Percentiles rank a stretch among this genome's conserved stretches.
Evolutionary conservation across 2,329 filamentous ascomycete species (phyloP).

Genomic region (Alternaria sp.): DNA sequence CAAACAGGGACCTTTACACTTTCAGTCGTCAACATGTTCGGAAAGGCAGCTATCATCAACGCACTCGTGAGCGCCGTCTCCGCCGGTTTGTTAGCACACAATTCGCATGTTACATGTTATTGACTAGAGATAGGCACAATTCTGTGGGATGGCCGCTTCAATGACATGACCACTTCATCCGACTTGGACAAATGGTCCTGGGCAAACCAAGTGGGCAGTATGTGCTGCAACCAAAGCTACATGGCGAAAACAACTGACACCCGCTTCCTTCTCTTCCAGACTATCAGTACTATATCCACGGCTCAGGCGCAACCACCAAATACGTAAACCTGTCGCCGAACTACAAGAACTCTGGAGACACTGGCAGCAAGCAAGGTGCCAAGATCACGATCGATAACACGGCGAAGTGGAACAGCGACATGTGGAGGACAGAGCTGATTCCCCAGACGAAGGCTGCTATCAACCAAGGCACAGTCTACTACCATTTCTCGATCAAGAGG

Average conservation of each 20-base stretch:
- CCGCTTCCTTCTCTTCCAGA: background rate
- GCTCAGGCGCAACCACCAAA: constrained; percentile 59
- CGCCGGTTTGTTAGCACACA: constrained; percentile 26
- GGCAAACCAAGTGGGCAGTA: constrained; percentile 69
- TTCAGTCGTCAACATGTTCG: constrained; percentile 34
- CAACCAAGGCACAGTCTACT: constrained; percentile 70
- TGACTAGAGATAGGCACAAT: constrained; percentile 50
- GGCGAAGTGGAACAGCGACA: constrained; percentile 75
- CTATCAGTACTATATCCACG: constrained; percentile 72
- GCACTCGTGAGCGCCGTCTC: constrained; percentile 43
- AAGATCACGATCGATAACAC: constrained; percentile 70
- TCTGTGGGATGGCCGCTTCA: constrained; percentile 72
- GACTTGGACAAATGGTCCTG: constrained; percentile 70
- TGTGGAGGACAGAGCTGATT: constrained; percentile 77
- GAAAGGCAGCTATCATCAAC: constrained; percentile 34
- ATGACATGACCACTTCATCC: constrained; percentile 60
- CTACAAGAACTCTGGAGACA: constrained; percentile 71
- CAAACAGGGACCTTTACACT: background rate
- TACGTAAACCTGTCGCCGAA: constrained; percentile 67
- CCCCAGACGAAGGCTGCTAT: constrained; percentile 71
- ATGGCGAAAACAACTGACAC: background rate
- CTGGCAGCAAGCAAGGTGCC: constrained; percentile 66
- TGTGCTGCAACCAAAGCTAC: constrained; percentile 58
- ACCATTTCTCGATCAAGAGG: constrained; percentile 73
- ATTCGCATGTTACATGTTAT: background rate